phyloP scores from a whole-genome alignment of 2,329 filamentous ascomycete species.

The Xylariales sp. region DNA sequence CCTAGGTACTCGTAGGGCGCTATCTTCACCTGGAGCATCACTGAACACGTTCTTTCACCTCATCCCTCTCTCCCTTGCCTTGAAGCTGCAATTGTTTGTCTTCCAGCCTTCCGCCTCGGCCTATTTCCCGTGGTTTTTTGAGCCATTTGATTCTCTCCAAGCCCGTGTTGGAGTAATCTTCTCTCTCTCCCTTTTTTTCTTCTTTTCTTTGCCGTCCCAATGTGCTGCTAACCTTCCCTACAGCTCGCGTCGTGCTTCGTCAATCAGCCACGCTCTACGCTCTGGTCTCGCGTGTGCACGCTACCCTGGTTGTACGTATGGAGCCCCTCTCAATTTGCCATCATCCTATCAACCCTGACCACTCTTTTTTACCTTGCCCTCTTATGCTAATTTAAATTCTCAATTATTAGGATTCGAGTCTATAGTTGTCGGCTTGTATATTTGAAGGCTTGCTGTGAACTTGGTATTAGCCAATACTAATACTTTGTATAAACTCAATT shows the following conservation, averaged over 20 bases:
- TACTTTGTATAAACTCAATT: slow-evolving; percentile 10
- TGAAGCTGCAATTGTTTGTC: slow-evolving; percentile 36
- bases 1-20: no score
- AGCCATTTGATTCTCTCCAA: slow-evolving; percentile 34
- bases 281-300: slow-evolving; percentile 45
- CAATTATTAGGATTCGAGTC: not conserved
- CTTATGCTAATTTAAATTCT: slow-evolving; percentile 8
- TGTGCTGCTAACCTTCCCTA: slow-evolving; percentile 38
- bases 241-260: slow-evolving; percentile 43
- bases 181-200: not conserved
- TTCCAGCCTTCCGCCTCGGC: slow-evolving; percentile 23
- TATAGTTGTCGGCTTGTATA: slow-evolving; percentile 6
- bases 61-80: slow-evolving; percentile 31
- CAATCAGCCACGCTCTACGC: slow-evolving; percentile 42
- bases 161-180: slow-evolving; percentile 10
- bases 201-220: slow-evolving; percentile 29
- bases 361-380: not conserved
- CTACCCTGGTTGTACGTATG: slow-evolving; percentile 18
- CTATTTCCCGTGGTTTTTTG: slow-evolving; percentile 44
- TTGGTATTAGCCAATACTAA: not conserved
- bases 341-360: slow-evolving; percentile 4
- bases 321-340: slow-evolving; percentile 29
- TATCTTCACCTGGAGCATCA: slow-evolving; percentile 21
- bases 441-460: slow-evolving; percentile 11
- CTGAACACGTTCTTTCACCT: slow-evolving; percentile 26